Base-by-base conservation (phyloP, 257 asterid species). In the Nicotiana knightiana region DNA sequence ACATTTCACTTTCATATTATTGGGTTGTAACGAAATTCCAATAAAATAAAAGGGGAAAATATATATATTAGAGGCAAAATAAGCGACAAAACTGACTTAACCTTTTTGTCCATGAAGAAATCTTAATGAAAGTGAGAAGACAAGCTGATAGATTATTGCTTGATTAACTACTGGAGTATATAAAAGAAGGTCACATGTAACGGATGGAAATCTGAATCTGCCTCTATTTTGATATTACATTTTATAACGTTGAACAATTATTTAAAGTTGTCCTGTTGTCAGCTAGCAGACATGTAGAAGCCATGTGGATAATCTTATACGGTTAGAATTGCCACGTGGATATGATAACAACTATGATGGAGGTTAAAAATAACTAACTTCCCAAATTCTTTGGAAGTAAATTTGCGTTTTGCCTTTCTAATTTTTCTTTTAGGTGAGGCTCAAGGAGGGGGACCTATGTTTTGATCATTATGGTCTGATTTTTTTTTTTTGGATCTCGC, bases 71-170 rank as follows among this genome's bases (percentile, higher is more conserved):
- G 58, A 3, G 58, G 58, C 18, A 48, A 48, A 48, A 10, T 48
- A 12, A 48, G 55, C 55, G 55, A 48, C 16, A 48, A 48, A 48
- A 48, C 4, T 48, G 55, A 10, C 55, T 48, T 48, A 48, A 37
- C 43, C 6, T 18, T 54, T 54, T 54, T 15, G 61, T 54, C 17
- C 61, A 16, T 2, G 6, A 54, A 54, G 61, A 54, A 35, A 67
- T 67, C 76, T 68, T 43, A 55, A 39, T 4, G 77, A 43, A 70
- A 70, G 11, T 70, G 77, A 70, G 77, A 70, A 70, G 58, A 70
- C 77, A 68, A 37, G 77, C 4, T 68, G 10, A 39, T n/a, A 39
- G n/a, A 51, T 68, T 68, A 68, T 68, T 39, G 26, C 8, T 37
- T 37, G 5, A 37, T 0, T 39, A 67, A 33, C 1, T 57, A 6